Evolutionary conservation across 2,329 filamentous ascomycete species (phyloP).

Genomic region (Penicillium sp.): DNA sequence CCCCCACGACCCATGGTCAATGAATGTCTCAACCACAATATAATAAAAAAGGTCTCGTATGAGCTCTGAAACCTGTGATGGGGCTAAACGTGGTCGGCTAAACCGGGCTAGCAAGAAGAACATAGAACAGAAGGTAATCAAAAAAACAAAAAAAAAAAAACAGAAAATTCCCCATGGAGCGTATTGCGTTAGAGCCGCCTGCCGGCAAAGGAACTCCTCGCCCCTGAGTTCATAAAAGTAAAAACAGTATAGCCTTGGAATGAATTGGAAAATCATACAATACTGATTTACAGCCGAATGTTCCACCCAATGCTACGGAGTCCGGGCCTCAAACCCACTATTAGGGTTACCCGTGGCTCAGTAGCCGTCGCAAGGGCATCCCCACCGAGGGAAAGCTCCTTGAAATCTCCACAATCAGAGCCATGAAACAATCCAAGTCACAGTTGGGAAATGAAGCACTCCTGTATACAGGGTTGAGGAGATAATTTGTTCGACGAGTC

Average conservation of each 20-base stretch:
- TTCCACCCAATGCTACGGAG: background rate
- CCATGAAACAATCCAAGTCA: conserved; percentile 24
- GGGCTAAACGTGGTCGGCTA: background rate
- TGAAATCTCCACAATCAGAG: conserved; percentile 25
- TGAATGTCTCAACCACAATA: background rate
- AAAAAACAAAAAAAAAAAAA: background rate
- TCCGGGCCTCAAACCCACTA: conserved; percentile 1
- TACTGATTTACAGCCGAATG: background rate
- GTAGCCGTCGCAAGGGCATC: conserved; percentile 4
- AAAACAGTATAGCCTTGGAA: background rate
- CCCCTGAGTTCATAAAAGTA: background rate
- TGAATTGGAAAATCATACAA: background rate
- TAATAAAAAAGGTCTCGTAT: background rate
- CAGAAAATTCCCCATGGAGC: background rate
- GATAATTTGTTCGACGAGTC: background rate
- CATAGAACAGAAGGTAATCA: background rate
- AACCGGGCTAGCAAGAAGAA: background rate
- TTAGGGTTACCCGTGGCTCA: conserved; percentile 14
- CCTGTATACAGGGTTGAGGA: background rate
- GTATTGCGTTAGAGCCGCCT: background rate
- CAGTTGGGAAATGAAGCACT: conserved; percentile 21
- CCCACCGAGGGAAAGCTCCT: conserved; percentile 15
- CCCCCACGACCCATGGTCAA: conserved; percentile 5
- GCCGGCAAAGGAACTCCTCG: background rate
- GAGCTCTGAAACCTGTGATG: conserved; percentile 10